Base-by-base conservation (phyloP, 495 filamentous ascomycete genomes). In the Aspergillus incahuasiensis region DNA sequence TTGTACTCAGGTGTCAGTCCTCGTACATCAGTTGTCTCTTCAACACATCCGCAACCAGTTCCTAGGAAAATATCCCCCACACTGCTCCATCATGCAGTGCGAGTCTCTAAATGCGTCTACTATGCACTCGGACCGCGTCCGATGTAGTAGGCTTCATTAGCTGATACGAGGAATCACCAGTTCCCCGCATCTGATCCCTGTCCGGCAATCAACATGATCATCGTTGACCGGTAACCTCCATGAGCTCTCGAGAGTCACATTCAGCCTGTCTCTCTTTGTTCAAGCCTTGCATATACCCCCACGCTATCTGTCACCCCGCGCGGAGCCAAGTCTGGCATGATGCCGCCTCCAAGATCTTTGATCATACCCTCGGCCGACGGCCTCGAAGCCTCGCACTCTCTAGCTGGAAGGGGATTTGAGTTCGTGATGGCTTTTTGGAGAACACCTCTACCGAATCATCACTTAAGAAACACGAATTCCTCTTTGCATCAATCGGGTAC, bases 181-280 rank as follows among this genome's bases (percentile, higher is more conserved):
- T 25, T 41, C 40, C 51, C 39, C 42, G 42, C 42, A 44, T 44
- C 30, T 11, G 32, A 35, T 35, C 51, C 24, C 3, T 24, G 16
- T 45, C 44, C 13, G 51, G 51, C 51, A 46, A 54, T 11, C 51
- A 9, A 44, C 42, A 44, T 41, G n/a, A 21, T 18, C 24, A 21
- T 20, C 12, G 12, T 1, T 22, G 32, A 15, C 32, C 32, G 12
- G 6, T 5, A 9, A 11, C 32, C 32, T 35, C 32, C 32, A 11
- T 35, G 32, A 12, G 32, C 12, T 15, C 32, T 35, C 32, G 3
- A 9, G 32, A 35, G 32, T 35, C 9, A 15, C 12, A 7, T 15
- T 35, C 8, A 9, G 32, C 32, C 13, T 35, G 32, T 11, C 32
- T 35, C 4, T 5, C 32, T 12, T 11, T 35, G 32, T 15, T 35